Base-by-base conservation (phyloP, 2,329 filamentous ascomycete species). In the Zarea fungicola region DNA sequence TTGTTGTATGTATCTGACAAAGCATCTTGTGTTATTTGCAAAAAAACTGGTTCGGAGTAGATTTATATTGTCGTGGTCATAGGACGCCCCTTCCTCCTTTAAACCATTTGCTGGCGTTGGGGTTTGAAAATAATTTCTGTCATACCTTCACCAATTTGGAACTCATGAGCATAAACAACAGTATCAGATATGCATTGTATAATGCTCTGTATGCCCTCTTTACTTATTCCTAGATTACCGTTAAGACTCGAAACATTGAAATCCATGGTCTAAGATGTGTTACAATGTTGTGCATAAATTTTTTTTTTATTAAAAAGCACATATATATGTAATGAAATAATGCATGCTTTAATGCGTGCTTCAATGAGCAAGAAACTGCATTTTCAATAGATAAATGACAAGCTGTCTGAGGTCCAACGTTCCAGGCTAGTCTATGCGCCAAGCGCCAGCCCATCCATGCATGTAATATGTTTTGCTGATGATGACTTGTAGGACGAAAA, bases 31-130 rank as follows among this genome's bases (percentile, higher is more conserved):
- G 25, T 32, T 28, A 32, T 34, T 48, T 7, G 26, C 26, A 29
- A 13, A 29, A 13, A 29, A 13, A 29, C 7, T 7, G 26, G n/a
- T n/a, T n/a, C n/a, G n/a, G n/a, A n/a, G n/a, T 18, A 28, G 39
- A 35, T 35, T 25, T 23, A n/a, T 16, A 28, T 23, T 11, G 26
- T 32, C 11, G 21, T 31, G 40, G 40, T 28, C 40, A 32, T 32
- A 16, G 23, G 16, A 47, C 34, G 26, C 26, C 28, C n/a, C 6
- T 16, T 19, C 19, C 21, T 21, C 18, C 3, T 28, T 37, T 42
- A 16, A 23, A 31, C 31, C 36, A 42, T 49, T 49, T 42, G 41
- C 46, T 25, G 46, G 46, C 46, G 46, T 49, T 49, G 46, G n/a
- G 39, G 22, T 35, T 35, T 29, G 42, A 42, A 32, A 41, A 42